phyloP scores from a whole-genome alignment of 2,329 filamentous ascomycete genomes.

The Colletotrichum musae region DNA sequence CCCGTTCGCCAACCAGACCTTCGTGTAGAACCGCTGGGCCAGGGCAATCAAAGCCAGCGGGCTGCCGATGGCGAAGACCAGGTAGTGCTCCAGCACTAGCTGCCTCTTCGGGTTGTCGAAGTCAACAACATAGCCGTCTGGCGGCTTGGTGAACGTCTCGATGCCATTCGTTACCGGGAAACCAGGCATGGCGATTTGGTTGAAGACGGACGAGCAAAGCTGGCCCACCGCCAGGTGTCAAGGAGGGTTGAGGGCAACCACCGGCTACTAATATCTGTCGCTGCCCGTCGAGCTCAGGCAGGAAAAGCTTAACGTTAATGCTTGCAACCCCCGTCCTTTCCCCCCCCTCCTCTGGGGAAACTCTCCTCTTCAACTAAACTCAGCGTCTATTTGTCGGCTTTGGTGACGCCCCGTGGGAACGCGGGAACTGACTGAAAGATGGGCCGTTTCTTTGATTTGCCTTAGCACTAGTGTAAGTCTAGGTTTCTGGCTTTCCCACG shows the following conservation, averaged over 20 bases:
- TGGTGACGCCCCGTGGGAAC: too few relatives aligned
- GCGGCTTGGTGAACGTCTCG: constrained; percentile 29
- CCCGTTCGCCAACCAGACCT: constrained; percentile 45
- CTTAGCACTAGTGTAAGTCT: too few relatives aligned
- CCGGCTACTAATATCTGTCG: not conserved
- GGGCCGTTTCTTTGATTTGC: too few relatives aligned
- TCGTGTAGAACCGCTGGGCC: constrained; percentile 46
- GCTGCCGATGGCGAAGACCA: constrained; percentile 42
- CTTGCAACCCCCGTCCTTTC: not conserved
- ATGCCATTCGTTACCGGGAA: constrained; percentile 30
- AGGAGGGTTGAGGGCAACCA: not conserved
- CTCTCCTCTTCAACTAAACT: not conserved
- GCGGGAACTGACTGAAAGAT: too few relatives aligned
- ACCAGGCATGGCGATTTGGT: constrained; percentile 25
- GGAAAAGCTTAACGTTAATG: not conserved
- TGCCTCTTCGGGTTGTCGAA: constrained; percentile 45
- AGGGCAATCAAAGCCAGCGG: constrained; percentile 41
- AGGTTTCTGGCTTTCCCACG: too few relatives aligned
- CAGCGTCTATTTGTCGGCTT: not conserved
- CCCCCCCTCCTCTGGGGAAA: not conserved
- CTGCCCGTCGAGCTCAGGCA: too few relatives aligned
- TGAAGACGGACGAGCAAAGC: not conserved
- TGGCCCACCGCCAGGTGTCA: not conserved
- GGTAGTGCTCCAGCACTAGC: constrained; percentile 43
- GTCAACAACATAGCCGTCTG: constrained; percentile 45